phyloP scores from a whole-genome alignment of 2,329 filamentous ascomycete genomes.

The Pestalotiopsis sp. region DNA sequence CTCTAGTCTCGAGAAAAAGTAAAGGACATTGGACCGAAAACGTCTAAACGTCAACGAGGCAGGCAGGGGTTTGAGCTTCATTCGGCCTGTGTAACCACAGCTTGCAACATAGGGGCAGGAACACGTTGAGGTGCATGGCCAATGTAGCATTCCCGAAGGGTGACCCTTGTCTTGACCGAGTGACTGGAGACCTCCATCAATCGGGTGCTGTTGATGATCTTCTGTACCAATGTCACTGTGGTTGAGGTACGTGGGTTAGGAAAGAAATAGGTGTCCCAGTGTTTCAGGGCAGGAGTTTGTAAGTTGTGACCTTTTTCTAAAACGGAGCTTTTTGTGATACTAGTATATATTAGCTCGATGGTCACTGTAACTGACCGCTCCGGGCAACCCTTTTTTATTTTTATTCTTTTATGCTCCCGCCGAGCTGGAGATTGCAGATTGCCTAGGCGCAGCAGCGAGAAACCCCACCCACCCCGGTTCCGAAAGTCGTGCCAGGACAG shows the following conservation, averaged over 20 bases:
- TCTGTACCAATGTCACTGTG: background rate
- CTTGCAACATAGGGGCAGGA: constrained; percentile 1
- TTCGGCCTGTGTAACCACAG: background rate
- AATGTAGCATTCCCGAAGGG: background rate
- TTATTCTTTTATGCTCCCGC: background rate
- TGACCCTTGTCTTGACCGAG: constrained; percentile 7
- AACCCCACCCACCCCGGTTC: background rate
- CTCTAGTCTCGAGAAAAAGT: background rate
- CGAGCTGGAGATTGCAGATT: background rate
- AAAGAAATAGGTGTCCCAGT: background rate
- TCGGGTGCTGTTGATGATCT: background rate
- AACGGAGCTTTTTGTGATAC: background rate
- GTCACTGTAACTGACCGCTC: background rate
- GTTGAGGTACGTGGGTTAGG: background rate
- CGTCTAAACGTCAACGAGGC: background rate
- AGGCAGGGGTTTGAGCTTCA: background rate
- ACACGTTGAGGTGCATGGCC: constrained; percentile 5
- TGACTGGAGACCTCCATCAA: background rate
- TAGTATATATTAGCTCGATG: background rate
- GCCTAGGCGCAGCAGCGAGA: background rate
- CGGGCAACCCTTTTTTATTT: background rate
- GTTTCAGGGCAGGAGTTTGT: background rate
- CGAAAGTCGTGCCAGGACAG: background rate
- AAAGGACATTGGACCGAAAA: background rate
- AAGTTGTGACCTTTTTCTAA: background rate